Evolutionary conservation across 345 rosid species (phyloP), one percentile per base, ranked within the genome.

Genomic region (Lepidium africanum): DNA sequence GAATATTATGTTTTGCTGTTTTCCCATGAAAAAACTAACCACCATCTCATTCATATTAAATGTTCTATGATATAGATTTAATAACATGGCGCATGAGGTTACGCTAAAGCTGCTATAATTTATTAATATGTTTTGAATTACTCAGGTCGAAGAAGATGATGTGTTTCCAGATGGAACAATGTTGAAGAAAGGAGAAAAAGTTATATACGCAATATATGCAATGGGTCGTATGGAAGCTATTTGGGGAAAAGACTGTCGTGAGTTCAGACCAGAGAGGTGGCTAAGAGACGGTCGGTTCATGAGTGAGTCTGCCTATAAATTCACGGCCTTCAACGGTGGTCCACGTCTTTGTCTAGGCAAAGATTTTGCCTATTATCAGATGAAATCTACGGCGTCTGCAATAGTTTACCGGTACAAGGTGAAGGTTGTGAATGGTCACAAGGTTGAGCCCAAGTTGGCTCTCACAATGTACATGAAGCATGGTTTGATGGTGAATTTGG

Each of bases 161-260:
- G 67, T 74, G 15, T 87, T 91, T 55, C 97, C 99, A 1, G 93
- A 94, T 75, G 99, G 99, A 30, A 89, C 96, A 1, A 77, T 76
- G 1, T n/a, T 91, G 35, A 89, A 86, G 76, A 91, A 81, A 75
- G 96, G 99, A 56, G 87, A 96, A 15, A 94, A 94, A 27, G 91
- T 94, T 10, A 69, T 94, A 3, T 94, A 94, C 59, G 96, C 91
- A 27, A 86, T 89, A 10, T 91, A 94, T 46, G 76, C 99, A 62
- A 94, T 94, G 97, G 99, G 93, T 63, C 76, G 97, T 61, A 89
- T 91, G 93, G 96, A 91, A 72, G 84, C 85, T 13, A 84, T 94
- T 56, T 94, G 97, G 97, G 97, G 99, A 27, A 84, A 80, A 45
- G 91, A 94, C 76, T 89, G 95, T 76, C 69, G 76, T 59, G 84